Evolutionary conservation across 495 filamentous ascomycete genomes (phyloP).

Genomic region (Mytilinidion resinicola): DNA sequence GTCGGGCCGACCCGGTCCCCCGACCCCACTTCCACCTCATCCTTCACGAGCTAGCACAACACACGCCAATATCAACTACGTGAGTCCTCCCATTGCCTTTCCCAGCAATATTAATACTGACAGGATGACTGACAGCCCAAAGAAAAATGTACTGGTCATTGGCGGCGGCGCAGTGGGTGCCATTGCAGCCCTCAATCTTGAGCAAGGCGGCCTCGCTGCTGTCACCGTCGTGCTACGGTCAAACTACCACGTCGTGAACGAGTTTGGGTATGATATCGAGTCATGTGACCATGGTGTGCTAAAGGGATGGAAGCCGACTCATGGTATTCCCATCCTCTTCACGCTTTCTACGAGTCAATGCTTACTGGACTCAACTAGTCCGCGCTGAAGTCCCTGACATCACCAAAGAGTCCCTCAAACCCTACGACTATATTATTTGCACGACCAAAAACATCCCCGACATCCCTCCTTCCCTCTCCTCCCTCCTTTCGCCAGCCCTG

Average conservation of each 20-base stretch:
- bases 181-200: conserved; percentile 32
- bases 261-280: conserved; percentile 29
- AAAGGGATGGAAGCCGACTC: conserved; percentile 27
- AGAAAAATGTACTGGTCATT: conserved; percentile 29
- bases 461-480: conserved; percentile 39
- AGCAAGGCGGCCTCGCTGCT: conserved; percentile 26
- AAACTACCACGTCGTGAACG: conserved; percentile 30
- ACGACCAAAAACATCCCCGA: conserved; percentile 53
- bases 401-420: conserved; percentile 18
- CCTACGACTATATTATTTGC: conserved; percentile 55
- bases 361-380: conserved; percentile 26
- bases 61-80: no score
- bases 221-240: conserved; percentile 33
- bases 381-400: conserved; percentile 39
- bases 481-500: conserved; percentile 48
- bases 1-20: no score
- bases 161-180: conserved; percentile 33
- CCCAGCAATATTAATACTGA: no score
- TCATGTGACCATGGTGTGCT: conserved; percentile 35
- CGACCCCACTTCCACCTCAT: no score
- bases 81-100: no score
- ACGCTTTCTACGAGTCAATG: not conserved
- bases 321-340: not conserved
- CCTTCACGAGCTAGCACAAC: no score
- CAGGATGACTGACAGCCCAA: conserved; percentile 15